Base-by-base conservation (phyloP, 2,329 filamentous ascomycete species). In the Beauveria sp. region DNA sequence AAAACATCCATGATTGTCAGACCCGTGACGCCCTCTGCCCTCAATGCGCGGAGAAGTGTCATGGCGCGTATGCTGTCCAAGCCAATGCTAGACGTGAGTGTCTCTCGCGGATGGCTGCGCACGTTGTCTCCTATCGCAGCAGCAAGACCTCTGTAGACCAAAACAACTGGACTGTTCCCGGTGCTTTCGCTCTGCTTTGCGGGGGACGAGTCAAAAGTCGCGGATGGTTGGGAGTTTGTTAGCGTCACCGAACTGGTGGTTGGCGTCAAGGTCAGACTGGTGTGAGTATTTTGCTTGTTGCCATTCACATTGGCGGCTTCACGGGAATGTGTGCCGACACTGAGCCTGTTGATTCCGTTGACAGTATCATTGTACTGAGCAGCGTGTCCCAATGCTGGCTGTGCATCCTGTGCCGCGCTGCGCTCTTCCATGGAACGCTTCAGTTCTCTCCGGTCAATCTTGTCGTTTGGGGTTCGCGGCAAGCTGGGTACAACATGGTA, bases 41-140 rank as follows among this genome's bases (percentile, higher is more conserved):
- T 12, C 46, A 43, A 22, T 7, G 24, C 20, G 16, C 52, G 52
- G 22, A 55, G 52, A 43, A 55, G n/a, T 8, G 52, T 55, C 52
- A 55, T 55, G 52, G 52, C 52, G 24, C 52, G 52, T 26, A 55
- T 55, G 38, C 52, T 55, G n/a, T 55, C 52, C 52, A 55, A n/a
- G 16, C 52, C 52, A 45, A 45, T 55, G 24, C 22, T 45, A 20
- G 52, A 55, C 18, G 38, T 55, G 4, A 18, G 38, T 7, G 52
- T 55, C 40, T 55, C 52, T n/a, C 10, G 52, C 18, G 9, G 16
- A 28, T 55, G 52, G 22, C 40, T 55, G 40, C 52, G 52, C 24
- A 55, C 52, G 18, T 24, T 18, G 10, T 45, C 52, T 12, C 52
- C 52, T n/a, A 55, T 28, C 6, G 52, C 30, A 14, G 22, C 40